These are phyloP conservation scores for Ceratobasidium sp. DNA, from an alignment of 1,284 basidiomycete genomes.

Conservation along the genomic window DNA sequence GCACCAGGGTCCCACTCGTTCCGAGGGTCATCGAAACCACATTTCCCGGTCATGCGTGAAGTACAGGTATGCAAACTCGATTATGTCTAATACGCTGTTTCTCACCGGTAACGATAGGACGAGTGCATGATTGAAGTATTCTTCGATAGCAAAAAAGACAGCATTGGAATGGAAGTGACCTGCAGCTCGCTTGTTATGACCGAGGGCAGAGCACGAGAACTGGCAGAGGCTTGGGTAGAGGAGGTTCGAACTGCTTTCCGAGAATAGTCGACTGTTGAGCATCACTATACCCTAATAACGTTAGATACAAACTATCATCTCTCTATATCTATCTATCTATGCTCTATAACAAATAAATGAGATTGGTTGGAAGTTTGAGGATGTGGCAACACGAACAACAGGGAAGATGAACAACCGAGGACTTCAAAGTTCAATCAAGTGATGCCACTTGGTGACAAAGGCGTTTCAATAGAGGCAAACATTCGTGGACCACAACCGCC, in stretches of 20 bases:
- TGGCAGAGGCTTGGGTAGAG: conserved; percentile 23
- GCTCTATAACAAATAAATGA: too few species aligned
- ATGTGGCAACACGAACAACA: too few species aligned
- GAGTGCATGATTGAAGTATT: conserved; percentile 44
- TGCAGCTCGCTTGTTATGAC: conserved; percentile 22
- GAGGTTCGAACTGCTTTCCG: conserved; percentile 26
- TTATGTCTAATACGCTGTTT: neutral
- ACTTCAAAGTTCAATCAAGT: too few species aligned
- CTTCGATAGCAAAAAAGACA: conserved; percentile 44
- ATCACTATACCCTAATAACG: too few species aligned
- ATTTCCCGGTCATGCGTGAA: conserved; percentile 22
- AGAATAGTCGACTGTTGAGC: too few species aligned
- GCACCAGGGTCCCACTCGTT: conserved; percentile 6
- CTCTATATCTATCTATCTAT: too few species aligned
- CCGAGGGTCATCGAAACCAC: conserved; percentile 21
- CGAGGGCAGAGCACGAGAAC: conserved; percentile 13
- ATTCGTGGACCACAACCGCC: neutral
- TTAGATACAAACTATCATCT: too few species aligned
- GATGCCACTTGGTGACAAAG: neutral
- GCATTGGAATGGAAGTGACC: conserved; percentile 41
- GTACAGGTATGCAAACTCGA: conserved; percentile 21
- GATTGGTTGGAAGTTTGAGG: too few species aligned
- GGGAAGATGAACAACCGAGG: too few species aligned
- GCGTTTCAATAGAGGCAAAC: conserved; percentile 13
- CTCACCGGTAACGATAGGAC: conserved; percentile 17